These are phyloP conservation scores for Fusarium nanum DNA, from an alignment of 2,329 filamentous ascomycete species.

Conservation along the genomic window DNA sequence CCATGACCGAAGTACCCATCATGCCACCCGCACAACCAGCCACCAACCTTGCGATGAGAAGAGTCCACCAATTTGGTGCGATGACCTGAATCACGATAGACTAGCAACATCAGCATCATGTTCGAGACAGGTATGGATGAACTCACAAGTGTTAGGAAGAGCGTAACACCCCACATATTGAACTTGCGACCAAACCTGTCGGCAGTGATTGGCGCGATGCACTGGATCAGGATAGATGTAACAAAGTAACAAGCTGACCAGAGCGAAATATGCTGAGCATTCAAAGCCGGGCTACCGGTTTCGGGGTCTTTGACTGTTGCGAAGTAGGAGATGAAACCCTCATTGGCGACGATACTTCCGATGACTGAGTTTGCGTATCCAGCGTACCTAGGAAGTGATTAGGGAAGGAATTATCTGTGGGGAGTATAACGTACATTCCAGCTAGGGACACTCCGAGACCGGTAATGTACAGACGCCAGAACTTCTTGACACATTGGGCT, in stretches of 20 bases:
- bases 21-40: not conserved
- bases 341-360: not conserved
- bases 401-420: not conserved
- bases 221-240: not conserved
- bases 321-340: not conserved
- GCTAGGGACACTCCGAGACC: not conserved
- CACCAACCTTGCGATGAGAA: not conserved
- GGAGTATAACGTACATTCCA: not conserved
- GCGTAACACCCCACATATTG: not conserved
- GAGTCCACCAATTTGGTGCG: not conserved
- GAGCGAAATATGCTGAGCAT: not conserved
- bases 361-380: not conserved
- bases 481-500: not conserved
- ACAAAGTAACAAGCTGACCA: not conserved
- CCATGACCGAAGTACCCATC: not conserved
- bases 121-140: not conserved
- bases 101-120: not conserved
- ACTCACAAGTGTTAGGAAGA: not conserved
- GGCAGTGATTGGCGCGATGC: not conserved
- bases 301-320: not conserved
- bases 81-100: not conserved
- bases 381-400: not conserved
- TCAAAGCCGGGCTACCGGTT: not conserved
- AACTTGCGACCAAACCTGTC: not conserved
- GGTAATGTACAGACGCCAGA: not conserved